Evolutionary conservation across 2,329 filamentous ascomycete species (phyloP), one percentile per base, ranked within the genome.

Genomic region (Alternaria triticimaculans): DNA sequence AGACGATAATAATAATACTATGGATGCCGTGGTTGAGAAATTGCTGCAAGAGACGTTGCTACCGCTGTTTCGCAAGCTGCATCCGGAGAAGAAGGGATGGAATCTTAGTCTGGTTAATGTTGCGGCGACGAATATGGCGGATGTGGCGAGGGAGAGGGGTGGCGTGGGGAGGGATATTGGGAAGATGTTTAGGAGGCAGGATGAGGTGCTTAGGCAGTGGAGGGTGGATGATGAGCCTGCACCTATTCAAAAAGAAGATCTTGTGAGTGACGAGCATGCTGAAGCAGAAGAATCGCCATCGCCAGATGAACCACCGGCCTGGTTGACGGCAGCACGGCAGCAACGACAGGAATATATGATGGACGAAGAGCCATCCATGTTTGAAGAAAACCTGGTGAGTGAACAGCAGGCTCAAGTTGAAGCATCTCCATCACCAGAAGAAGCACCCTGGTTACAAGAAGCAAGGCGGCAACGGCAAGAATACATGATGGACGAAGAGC

Each of bases 41-140:
- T 84, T 97, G 1, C 90, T 94, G 0, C 81, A 85, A 5, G 91
- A 96, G 64, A 81, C 85, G 2, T 78, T 97, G 18, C 70, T 94
- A 4, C 87, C 88, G 0, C 87, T 97, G 77, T 93, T 97, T 74
- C 88, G 89, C 14, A 89, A 88, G 65, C 83, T 97, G 12, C 90
- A 95, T 68, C 86, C 89, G 0, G 89, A 91, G 64, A 87, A 86
- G 65, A 82, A 84, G 9, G 89, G 87, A 2, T 97, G 92, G 91
- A 92, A 95, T 69, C 80, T 97, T 18, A 92, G 91, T 67, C 82
- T 98, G 55, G 84, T 98, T 63, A 98, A 97, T 68, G 83, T 98
- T 21, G 94, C 93, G 49, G 94, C 92, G 8, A 91, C 92, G 14
- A 97, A 97, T 76, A 95, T 98, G 90, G 86, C 74, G 7, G 81